Evolutionary conservation across 345 rosid species (phyloP), one percentile per base, ranked within the genome.

Genomic region (Eucalyptus pauciflora): DNA sequence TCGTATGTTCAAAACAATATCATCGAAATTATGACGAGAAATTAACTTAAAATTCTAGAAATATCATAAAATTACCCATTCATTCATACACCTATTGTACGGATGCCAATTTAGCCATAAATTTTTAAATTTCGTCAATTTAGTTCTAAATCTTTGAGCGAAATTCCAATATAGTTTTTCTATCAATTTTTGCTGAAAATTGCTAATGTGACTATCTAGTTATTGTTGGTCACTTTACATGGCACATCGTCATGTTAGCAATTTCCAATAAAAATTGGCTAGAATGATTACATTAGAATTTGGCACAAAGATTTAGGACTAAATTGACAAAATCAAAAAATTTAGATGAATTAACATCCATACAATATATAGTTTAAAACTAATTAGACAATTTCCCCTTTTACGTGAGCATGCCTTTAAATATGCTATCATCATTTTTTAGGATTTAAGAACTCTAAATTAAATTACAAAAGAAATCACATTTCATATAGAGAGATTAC

Each of bases 171-270:
- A 31, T n/a, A n/a, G 4, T 60, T 11, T 60, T 27, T 60, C 7
- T 27, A 2, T 64, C 37, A 64, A 64, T 14, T 64, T 64, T n/a
- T 0, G 3, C 2, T 0, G 3, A 31, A n/a, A n/a, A 64, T 64
- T 4, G 3, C 18, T n/a, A 4, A n/a, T 4, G 18, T n/a, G 10
- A 64, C 10, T 14, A 64, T 64, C 31, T 64, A 64, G 76, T n/a
- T n/a, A 15, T 64, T 8, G 5, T 14, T 2, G 11, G 4, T 52
- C 1, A 2, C 9, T 52, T 52, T 52, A 52, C 2, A 0, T 18
- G 71, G 33, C 33, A 62, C 3, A 0, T 62, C 0, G 4, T n/a
- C 71, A 13, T 3, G 5, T 29, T 14, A 29, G 2, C 4, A 29
- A 29, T 62, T 62, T 25, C 1, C 8, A 13, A 13, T 5, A 13